Evolutionary conservation across 257 asterid genomes (phyloP).

Genomic region (Solanum sitiens): DNA sequence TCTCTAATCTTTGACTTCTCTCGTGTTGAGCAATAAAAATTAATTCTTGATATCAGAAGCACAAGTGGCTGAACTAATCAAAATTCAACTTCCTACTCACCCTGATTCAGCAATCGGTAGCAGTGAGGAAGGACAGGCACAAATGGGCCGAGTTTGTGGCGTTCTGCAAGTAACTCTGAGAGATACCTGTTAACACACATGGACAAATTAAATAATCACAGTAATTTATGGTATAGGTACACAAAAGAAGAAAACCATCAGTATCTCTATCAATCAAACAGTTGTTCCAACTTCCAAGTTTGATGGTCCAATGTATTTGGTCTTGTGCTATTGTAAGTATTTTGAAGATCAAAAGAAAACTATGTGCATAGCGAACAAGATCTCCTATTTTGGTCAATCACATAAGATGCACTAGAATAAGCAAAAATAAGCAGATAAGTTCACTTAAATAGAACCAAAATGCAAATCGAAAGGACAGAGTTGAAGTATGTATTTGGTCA

Average conservation of each 20-base stretch:
- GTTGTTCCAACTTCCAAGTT: neutral
- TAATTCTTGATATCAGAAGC: neutral
- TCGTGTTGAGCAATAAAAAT: neutral
- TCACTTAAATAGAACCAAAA: neutral
- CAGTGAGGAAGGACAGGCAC: slow-evolving; percentile 67
- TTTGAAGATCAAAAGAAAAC: neutral
- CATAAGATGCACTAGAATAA: neutral
- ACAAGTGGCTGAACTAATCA: neutral
- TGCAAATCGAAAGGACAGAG: neutral
- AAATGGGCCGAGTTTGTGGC: slow-evolving; percentile 62
- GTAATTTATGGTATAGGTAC: neutral
- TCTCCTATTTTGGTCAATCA: neutral
- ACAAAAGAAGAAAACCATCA: neutral
- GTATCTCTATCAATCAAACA: neutral
- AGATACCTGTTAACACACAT: slow-evolving; percentile 21
- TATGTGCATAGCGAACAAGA: neutral
- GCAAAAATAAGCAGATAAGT: neutral
- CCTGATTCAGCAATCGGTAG: slow-evolving; percentile 72
- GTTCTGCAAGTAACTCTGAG: slow-evolving; percentile 63
- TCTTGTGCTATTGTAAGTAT: neutral
- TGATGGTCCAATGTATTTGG: neutral
- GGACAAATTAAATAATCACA: neutral
- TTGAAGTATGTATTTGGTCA: neutral
- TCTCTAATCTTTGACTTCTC: neutral
- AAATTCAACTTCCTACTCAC: slow-evolving; percentile 33